Conservation (phyloP, 2,329 filamentous ascomycete species). For the Scytalidium lignicola region DNA sequence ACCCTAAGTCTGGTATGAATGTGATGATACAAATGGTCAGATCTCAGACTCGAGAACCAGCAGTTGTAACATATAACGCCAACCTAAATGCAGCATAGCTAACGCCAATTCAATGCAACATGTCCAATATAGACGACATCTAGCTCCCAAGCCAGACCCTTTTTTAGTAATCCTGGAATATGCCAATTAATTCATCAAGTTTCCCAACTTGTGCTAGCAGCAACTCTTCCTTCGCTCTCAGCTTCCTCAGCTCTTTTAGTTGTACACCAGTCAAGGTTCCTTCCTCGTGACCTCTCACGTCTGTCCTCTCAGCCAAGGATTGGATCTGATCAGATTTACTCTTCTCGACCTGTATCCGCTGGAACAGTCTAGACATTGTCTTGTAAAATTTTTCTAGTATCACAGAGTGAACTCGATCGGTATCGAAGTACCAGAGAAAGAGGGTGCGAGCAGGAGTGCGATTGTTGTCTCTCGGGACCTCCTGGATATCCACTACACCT, state of each 20-base stretch:
- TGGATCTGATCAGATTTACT: conserved; percentile 67
- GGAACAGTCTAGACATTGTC: conserved; percentile 77
- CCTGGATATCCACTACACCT: conserved; percentile 86
- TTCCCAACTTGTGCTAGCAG: conserved; percentile 73
- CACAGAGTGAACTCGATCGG: conserved; percentile 62
- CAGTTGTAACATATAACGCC: not conserved
- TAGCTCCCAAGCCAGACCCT: not conserved
- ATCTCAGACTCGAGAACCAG: not conserved
- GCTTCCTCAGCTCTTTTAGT: conserved; percentile 54
- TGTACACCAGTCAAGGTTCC: conserved; percentile 73
- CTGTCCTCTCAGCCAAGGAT: conserved; percentile 75
- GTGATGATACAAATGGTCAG: not conserved
- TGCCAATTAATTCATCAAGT: conserved; percentile 78
- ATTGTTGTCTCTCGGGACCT: conserved; percentile 83
- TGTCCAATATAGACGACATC: not conserved
- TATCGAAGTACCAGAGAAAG: conserved; percentile 89
- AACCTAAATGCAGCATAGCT: not conserved
- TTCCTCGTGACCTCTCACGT: conserved; percentile 79
- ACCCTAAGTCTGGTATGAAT: not conserved
- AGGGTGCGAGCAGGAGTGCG: conserved; percentile 78
- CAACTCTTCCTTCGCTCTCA: conserved; percentile 63
- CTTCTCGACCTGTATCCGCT: conserved; percentile 73
- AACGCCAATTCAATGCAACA: not conserved
- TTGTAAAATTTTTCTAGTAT: conserved; percentile 83
- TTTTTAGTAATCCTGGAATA: conserved; percentile 72